Evolutionary conservation across 768 basidiomycete genomes (phyloP), one percentile per base, ranked within the genome.

Genomic region (Coprinopsis marcescibilis): DNA sequence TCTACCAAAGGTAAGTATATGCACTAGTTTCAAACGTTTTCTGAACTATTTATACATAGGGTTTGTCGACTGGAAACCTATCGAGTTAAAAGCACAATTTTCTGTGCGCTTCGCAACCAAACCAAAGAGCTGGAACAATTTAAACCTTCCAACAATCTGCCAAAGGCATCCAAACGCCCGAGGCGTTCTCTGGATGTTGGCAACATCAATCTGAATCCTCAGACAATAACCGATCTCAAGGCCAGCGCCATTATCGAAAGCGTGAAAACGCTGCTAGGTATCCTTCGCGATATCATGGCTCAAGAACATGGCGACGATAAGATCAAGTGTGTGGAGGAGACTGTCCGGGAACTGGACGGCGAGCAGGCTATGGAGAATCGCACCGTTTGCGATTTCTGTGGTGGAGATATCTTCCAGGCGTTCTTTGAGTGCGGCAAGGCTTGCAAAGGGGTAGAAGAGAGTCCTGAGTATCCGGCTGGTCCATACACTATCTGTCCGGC

Each of bases 31-130:
- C 46, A 23, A 14, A 32, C 8, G n/a, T 35, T 49, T 14, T 46
- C 34, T 40, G 29, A 32, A 29, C 33, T 27, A 29, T 24, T 8
- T 2, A 15, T 26, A 17, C 24, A 3, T 51, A 92, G 89, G 43
- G 85, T 90, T n/a, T 88, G 89, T 55, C 79, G 90, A 14, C 66
- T 66, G 4, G 89, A 92, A 60, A 83, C 72, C 14, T 92, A 92
- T 60, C 78, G 78, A 50, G 74, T 89, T 52, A 89, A 86, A 60
- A 73, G 72, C 33, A 80, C 75, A 3, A 71, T 87, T 33, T 77
- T 80, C 55, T 65, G 79, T 38, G 69, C 78, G 1, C 61, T 89
- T 26, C 57, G 66, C 20, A 63, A 64, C 30, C 66, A 58, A 37
- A 62, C 64, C 5, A 48, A 37, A 21, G 55, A 64, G n/a, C 32